Conservation (phyloP, 164 flowering plant species). For the Santalum album region DNA sequence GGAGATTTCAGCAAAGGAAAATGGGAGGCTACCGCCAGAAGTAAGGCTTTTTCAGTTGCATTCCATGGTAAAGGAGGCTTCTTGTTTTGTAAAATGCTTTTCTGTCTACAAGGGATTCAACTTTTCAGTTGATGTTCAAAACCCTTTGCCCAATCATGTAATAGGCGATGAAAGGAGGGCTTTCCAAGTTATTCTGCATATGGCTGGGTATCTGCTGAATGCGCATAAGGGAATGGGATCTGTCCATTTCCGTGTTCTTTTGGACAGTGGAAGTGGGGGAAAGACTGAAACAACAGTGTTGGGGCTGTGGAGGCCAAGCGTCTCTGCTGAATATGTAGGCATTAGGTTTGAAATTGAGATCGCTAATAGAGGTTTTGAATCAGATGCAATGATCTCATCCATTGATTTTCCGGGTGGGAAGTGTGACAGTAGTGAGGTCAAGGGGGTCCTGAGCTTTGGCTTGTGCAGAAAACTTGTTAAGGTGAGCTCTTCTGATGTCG, state of each 20-base stretch:
- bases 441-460: constrained; percentile 26
- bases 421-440: constrained; percentile 9
- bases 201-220: constrained; percentile 42
- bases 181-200: constrained; percentile 52
- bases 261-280: constrained; percentile 17
- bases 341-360: constrained; percentile 28
- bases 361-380: constrained; percentile 10
- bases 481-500: too few species aligned
- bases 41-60: constrained; percentile 35
- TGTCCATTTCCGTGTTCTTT: constrained; percentile 25
- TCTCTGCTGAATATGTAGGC: constrained; percentile 9
- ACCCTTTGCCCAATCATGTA: constrained; percentile 41
- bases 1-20: constrained; percentile 29
- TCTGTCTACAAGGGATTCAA: constrained; percentile 27
- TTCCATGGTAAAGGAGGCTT: constrained; percentile 40
- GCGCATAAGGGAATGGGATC: constrained; percentile 14
- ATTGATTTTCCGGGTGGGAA: constrained; percentile 9
- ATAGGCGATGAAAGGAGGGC: constrained; percentile 54
- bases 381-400: constrained; percentile 9
- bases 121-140: constrained; percentile 30
- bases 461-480: constrained; percentile 46
- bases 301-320: constrained; percentile 13
- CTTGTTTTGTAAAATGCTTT: constrained; percentile 39
- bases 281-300: constrained; percentile 12
- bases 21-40: constrained; percentile 23